Percentiles rank a stretch among this genome's conserved stretches.
These are phyloP conservation scores for Gaeumannomyces tritici DNA, from an alignment of 2,329 filamentous ascomycete species.

Conservation along the genomic window DNA sequence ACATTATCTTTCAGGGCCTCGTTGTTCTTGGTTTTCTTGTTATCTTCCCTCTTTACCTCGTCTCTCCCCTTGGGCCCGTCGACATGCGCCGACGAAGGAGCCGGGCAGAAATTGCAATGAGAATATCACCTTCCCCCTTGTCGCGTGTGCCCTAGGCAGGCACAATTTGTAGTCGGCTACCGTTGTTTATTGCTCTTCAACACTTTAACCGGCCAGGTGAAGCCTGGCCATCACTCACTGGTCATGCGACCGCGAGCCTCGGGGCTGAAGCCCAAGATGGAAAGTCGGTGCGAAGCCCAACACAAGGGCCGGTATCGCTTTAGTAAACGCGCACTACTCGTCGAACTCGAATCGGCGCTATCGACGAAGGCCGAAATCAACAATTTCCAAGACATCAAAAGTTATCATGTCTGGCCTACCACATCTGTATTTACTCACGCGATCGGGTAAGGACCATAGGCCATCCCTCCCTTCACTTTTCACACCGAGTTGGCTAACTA, in stretches of 20 bases:
- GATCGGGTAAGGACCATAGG: no score
- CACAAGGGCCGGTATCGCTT: not conserved
- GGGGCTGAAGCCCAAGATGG: not conserved
- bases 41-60: not conserved
- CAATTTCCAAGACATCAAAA: not conserved
- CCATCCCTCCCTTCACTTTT: no score
- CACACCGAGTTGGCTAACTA: no score
- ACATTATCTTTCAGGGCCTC: not conserved
- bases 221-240: no score
- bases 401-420: not conserved
- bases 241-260: not conserved
- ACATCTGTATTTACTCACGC: no score
- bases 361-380: not conserved
- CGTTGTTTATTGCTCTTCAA: not conserved
- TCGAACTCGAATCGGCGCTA: not conserved
- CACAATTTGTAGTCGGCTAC: not conserved
- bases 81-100: not conserved
- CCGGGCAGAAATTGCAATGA: not conserved
- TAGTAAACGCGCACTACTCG: not conserved
- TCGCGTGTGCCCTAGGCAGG: not conserved
- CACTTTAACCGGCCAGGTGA: not conserved
- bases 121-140: not conserved
- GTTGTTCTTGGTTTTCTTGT: not conserved
- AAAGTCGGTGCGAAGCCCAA: not conserved
- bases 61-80: not conserved